phyloP scores from a whole-genome alignment of 75 land plant species.

The Pinus tabuliformis region DNA sequence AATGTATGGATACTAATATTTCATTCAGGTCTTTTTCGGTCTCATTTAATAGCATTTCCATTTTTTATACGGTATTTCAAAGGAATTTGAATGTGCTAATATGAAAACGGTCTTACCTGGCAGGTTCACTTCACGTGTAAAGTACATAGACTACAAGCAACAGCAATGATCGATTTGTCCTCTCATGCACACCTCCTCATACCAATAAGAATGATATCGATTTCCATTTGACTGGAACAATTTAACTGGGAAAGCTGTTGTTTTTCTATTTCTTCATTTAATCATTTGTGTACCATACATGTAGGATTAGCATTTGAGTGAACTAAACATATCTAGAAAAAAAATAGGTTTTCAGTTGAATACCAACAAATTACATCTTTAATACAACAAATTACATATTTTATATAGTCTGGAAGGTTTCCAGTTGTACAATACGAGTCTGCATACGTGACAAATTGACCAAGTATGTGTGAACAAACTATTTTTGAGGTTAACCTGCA shows the following conservation, averaged over 20 bases:
- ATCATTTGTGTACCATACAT: neutral
- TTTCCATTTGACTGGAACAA: neutral
- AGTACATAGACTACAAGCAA: neutral
- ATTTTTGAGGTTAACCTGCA: neutral
- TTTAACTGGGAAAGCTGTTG: neutral
- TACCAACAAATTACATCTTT: neutral
- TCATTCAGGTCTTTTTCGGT: neutral
- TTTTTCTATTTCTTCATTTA: neutral
- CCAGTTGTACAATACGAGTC: neutral
- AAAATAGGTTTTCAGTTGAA: constrained; percentile 1
- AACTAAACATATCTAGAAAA: neutral
- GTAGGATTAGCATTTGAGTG: neutral
- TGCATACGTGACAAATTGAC: neutral
- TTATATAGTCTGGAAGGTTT: neutral
- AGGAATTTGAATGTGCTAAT: neutral
- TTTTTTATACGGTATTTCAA: neutral
- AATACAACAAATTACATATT: neutral
- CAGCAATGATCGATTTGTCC: neutral
- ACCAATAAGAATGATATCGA: neutral
- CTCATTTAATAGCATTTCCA: neutral
- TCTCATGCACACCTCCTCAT: neutral
- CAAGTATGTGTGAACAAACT: neutral
- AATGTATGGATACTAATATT: neutral
- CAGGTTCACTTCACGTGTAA: neutral
- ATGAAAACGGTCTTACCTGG: neutral